phyloP scores from a whole-genome alignment of 805 yeast species.

The Candida michaelii region DNA sequence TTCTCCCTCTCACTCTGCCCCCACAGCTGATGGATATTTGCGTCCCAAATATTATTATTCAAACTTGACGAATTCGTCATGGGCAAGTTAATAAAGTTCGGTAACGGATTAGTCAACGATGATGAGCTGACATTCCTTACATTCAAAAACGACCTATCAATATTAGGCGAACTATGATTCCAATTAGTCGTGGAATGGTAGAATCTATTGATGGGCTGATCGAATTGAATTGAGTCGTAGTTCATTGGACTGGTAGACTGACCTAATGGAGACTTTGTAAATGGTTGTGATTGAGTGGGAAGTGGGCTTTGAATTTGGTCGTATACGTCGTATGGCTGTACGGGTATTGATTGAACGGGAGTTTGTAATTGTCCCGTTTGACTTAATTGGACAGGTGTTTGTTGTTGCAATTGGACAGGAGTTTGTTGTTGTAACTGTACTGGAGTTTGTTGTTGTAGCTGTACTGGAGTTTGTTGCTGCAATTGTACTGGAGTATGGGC shows the following conservation, averaged over 20 bases:
- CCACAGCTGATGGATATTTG: constrained; percentile 8
- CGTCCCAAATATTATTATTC: constrained; percentile 11
- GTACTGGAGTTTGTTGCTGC: no score
- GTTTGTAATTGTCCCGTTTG: no score
- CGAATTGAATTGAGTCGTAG: background rate
- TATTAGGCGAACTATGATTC: constrained; percentile 5
- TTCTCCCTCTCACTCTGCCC: no score
- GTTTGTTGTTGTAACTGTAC: no score
- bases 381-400: no score
- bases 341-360: background rate
- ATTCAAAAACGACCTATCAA: constrained; percentile 7
- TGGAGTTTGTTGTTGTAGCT: no score
- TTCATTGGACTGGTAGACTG: background rate
- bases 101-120: constrained; percentile 1
- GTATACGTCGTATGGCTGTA: no score
- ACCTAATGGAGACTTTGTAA: background rate
- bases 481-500: no score
- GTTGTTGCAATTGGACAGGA: no score
- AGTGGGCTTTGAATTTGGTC: background rate
- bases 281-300: background rate
- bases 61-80: constrained; percentile 5
- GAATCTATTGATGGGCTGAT: background rate
- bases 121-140: constrained; percentile 4
- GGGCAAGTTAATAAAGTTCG: constrained; percentile 1
- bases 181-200: background rate